Percentiles rank a stretch among this genome's conserved stretches.
Conservation (phyloP, 345 rosid genomes). For the Capsella bursapastoris region DNA sequence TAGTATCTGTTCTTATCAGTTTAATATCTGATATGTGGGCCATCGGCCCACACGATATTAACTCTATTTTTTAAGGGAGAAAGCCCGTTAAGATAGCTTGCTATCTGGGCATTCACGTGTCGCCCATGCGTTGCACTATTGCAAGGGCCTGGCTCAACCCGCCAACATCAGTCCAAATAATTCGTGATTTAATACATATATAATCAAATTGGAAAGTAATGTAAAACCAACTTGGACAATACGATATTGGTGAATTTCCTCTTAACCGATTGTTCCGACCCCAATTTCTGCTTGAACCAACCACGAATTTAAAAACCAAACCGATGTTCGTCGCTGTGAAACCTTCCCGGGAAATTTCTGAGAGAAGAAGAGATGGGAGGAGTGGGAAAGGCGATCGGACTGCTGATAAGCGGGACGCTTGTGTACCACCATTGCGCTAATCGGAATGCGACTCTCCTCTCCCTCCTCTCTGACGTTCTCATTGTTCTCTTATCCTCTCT, state of each 20-base stretch:
- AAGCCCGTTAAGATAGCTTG: constrained; percentile 11
- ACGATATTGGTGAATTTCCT: no score
- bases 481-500: constrained; percentile 96
- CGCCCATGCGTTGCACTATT: constrained; percentile 28
- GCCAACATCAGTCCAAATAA: no score
- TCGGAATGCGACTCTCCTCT: constrained; percentile 72
- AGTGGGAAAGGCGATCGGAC: constrained; percentile 61
- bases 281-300: neutral
- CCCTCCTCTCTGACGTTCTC: constrained; percentile 84
- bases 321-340: constrained; percentile 3
- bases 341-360: neutral
- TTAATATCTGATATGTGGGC: constrained; percentile 61
- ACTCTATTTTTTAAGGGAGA: constrained; percentile 7
- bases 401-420: constrained; percentile 65
- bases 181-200: no score
- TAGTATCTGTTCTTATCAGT: constrained; percentile 71
- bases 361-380: constrained; percentile 45
- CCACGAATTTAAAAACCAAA: neutral
- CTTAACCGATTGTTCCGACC: no score
- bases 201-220: no score
- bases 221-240: no score
- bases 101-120: constrained; percentile 12
- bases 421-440: constrained; percentile 89
- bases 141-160: constrained; percentile 22
- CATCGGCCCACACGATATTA: constrained; percentile 33